phyloP scores from a whole-genome alignment of 2,329 filamentous ascomycete genomes.

The Coniochaeta sp. region DNA sequence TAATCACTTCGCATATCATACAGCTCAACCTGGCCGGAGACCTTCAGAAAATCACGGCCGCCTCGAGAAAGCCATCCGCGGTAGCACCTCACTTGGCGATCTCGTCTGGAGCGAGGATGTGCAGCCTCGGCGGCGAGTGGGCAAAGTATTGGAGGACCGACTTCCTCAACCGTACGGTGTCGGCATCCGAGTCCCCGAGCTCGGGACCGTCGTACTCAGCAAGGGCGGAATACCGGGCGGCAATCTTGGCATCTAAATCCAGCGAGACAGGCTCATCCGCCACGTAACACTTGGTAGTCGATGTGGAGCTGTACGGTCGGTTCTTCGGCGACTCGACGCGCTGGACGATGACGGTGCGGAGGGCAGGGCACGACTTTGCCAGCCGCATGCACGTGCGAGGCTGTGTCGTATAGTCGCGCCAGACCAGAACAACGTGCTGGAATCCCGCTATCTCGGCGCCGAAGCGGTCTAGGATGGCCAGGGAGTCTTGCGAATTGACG shows the following conservation, averaged over 20 bases:
- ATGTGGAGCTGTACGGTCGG: background rate
- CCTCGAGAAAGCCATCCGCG: background rate
- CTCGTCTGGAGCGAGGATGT: background rate
- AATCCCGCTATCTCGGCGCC: background rate
- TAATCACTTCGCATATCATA: no score
- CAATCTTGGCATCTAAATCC: background rate
- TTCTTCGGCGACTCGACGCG: background rate
- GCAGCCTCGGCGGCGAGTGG: background rate
- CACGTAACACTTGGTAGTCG: background rate
- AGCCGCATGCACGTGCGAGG: background rate
- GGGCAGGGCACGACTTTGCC: background rate
- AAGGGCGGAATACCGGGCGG: background rate
- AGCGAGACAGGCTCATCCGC: background rate
- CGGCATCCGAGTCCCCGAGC: background rate
- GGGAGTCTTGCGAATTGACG: background rate
- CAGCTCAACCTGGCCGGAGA: no score
- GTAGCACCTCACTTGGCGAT: no score
- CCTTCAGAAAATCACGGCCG: no score
- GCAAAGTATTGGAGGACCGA: background rate
- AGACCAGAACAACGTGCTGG: background rate
- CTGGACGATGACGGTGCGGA: background rate
- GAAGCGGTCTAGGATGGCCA: background rate
- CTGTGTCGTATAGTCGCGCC: background rate
- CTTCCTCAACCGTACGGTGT: background rate
- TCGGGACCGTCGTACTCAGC: background rate